Conservation (phyloP, 371 early-diverging fungal genomes). For the Synchytrium microbalum region DNA sequence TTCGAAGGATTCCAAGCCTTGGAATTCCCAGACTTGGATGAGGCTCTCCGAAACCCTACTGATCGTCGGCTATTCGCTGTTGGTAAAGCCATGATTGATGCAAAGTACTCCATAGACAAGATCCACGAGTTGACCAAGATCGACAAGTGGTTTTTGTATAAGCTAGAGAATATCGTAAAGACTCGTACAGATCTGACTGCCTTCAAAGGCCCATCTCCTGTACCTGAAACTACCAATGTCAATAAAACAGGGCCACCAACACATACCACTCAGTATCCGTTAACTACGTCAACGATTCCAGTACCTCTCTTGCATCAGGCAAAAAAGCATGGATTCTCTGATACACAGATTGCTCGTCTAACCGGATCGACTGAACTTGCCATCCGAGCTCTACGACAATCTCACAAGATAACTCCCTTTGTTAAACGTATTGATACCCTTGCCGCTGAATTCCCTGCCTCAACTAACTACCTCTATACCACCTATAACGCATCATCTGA, state of each 20-base stretch:
- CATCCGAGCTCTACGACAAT: conserved; percentile 59
- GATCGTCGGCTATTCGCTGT: conserved; percentile 87
- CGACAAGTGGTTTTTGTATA: conserved; percentile 92
- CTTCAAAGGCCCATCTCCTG: conserved; percentile 24
- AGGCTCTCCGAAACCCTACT: conserved; percentile 65
- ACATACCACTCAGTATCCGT: conserved; percentile 9
- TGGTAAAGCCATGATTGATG: conserved; percentile 79
- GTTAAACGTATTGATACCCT: conserved; percentile 90
- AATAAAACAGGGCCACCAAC: conserved; percentile 12
- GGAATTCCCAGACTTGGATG: conserved; percentile 55
- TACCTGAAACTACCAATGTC: conserved; percentile 26
- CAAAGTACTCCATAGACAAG: conserved; percentile 71
- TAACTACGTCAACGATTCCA: conserved; percentile 22
- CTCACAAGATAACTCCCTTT: conserved; percentile 62
- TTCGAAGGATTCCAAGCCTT: conserved; percentile 39
- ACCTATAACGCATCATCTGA: conserved; percentile 82
- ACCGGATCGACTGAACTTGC: conserved; percentile 40
- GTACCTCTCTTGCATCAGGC: conserved; percentile 49
- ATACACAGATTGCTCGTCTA: conserved; percentile 68
- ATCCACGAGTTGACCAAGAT: conserved; percentile 84
- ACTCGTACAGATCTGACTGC: conserved; percentile 49
- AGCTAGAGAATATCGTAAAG: conserved; percentile 75
- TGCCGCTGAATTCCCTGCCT: conserved; percentile 88
- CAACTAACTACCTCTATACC: conserved; percentile 87
- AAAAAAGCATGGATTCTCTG: conserved; percentile 84